Evolutionary conservation across 176 grass and related monocot species (phyloP), one percentile per base, ranked within the genome.

Genomic region (Aegilops speltoides): DNA sequence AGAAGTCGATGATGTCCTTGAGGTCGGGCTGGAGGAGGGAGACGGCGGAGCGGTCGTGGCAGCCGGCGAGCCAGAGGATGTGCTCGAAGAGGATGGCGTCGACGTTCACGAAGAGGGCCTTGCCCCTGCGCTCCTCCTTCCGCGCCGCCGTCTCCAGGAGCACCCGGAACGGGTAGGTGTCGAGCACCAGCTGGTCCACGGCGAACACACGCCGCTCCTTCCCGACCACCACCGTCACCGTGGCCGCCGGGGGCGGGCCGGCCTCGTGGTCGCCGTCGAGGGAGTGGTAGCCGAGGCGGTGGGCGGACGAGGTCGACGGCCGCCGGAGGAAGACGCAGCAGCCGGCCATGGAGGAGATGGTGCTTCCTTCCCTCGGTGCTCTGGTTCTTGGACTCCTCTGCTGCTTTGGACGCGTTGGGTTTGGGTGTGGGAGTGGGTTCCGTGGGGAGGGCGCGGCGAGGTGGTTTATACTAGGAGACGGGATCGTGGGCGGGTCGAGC

Each of bases 1-100:
- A 99, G 82, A 99, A 99, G 40, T 99, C 97, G 65, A 99, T 93
- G 86, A 99, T 99, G 85, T 99, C 97, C 87, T 88, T 93, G 85
- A 99, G 90, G 77, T 99, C 93, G 78, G 88, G 87, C 73, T 92
- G 88, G 8, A 93, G 82, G 74, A 94, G 78, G 20, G 94, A 91
- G 62, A 83, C 85, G 64, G 90, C 85, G 68, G 90, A 94, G 10
- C 82, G 88, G 22, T 89, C 95, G 48, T 94, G 82, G 87, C 87
- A 82, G 87, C 87, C 68, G 29, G 85, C 92, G 78, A 97, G 82
- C 95, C 95, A 97, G 63, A 97, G 95, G 29, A 94, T 88, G 84
- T 97, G 95, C 90, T 97, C 95, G 89, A 97, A 97, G 26, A 94
- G 89, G 85, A 97, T 97, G 81, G 88, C 86, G 85, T 97, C 95